Conservation (phyloP, 768 basidiomycete genomes). For the Lactifluus pinguis region DNA sequence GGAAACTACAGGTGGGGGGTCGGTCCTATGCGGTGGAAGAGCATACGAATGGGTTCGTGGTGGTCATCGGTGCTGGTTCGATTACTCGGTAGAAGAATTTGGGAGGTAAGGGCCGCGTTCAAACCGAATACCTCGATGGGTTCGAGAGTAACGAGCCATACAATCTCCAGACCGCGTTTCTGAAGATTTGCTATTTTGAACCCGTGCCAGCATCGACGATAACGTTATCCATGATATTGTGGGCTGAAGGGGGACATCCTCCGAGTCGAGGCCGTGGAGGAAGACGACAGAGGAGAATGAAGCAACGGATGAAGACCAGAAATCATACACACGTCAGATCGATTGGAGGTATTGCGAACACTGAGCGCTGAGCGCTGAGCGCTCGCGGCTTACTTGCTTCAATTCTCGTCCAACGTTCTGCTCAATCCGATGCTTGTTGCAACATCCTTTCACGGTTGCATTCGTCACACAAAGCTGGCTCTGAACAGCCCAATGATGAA, state of each 20-base stretch:
- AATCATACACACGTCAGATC: constrained; percentile 41
- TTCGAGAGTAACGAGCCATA: constrained; percentile 71
- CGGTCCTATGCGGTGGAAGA: neutral
- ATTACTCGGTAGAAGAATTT: constrained; percentile 17
- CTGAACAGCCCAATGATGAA: too few relatives aligned
- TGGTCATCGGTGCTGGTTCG: constrained; percentile 27
- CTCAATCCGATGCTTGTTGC: too few relatives aligned
- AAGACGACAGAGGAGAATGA: constrained; percentile 28
- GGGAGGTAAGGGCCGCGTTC: constrained; percentile 14
- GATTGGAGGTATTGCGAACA: too few relatives aligned
- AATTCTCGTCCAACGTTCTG: neutral
- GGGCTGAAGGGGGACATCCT: constrained; percentile 79
- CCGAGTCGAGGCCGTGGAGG: constrained; percentile 40
- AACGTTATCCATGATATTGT: constrained; percentile 79
- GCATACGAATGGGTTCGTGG: neutral
- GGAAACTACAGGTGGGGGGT: constrained; percentile 21
- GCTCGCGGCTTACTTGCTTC: too few relatives aligned
- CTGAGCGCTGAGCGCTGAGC: too few relatives aligned
- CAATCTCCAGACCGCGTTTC: constrained; percentile 64
- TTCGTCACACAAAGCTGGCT: neutral
- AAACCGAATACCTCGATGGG: constrained; percentile 64
- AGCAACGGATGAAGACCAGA: constrained; percentile 40
- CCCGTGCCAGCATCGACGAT: constrained; percentile 68
- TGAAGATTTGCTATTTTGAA: constrained; percentile 68
- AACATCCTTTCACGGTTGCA: neutral